Conservation (phyloP, 352 stramenopile species). For the Peronosclerospora sorghi region DNA sequence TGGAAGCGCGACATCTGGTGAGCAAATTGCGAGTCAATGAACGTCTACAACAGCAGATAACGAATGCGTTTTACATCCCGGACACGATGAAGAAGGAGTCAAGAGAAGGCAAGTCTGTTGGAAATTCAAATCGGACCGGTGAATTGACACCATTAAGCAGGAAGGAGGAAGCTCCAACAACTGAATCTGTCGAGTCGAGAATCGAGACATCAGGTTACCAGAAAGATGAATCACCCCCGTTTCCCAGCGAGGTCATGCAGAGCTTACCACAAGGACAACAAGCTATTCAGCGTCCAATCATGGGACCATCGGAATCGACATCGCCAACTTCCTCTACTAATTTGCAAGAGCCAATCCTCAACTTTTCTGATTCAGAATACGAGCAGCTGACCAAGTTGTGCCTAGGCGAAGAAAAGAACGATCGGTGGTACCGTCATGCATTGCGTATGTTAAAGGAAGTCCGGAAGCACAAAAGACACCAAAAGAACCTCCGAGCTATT, state of each 20-base stretch:
- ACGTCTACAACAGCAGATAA: conserved; percentile 6
- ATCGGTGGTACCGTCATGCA: conserved; percentile 23
- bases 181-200: not conserved
- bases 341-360: not conserved
- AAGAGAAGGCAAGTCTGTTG: not conserved
- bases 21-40: conserved; percentile 2
- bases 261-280: not conserved
- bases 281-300: not conserved
- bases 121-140: not conserved
- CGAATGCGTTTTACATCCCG: conserved; percentile 3
- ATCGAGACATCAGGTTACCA: not conserved
- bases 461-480: conserved; percentile 16
- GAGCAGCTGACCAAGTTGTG: conserved; percentile 27
- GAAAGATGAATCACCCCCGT: not conserved
- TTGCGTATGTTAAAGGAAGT: conserved; percentile 30
- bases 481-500: not conserved
- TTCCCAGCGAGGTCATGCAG: not conserved
- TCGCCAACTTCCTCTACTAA: not conserved
- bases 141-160: not conserved
- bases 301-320: not conserved
- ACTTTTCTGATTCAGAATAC: conserved; percentile 16
- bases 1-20: conserved; percentile 9
- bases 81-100: not conserved
- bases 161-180: not conserved
- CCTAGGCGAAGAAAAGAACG: conserved; percentile 7